Percentiles rank a stretch among this genome's conserved stretches.
Conservation (phyloP, 768 basidiomycete genomes). For the Cyclocybe aegerita region DNA sequence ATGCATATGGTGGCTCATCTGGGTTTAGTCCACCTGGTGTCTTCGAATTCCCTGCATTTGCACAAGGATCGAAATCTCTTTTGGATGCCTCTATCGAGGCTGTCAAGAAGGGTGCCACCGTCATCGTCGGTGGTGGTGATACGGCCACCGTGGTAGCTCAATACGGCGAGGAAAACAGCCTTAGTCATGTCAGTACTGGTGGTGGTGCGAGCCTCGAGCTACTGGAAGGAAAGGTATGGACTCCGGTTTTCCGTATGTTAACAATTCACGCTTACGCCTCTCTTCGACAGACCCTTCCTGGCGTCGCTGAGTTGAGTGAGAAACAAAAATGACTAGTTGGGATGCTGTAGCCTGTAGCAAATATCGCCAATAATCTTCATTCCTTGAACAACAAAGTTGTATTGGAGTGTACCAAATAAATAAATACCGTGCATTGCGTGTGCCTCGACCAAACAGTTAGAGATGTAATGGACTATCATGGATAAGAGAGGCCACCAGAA, state of each 20-base stretch:
- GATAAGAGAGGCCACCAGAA: background rate
- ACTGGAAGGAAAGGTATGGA: conserved; percentile 90
- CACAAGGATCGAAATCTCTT: conserved; percentile 78
- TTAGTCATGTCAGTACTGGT: conserved; percentile 97
- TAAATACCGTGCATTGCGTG: too few species aligned
- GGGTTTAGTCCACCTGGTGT: conserved; percentile 85
- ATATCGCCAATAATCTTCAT: too few species aligned
- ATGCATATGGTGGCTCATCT: background rate
- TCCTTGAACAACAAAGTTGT: too few species aligned
- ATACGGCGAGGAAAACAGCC: conserved; percentile 76
- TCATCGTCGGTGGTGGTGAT: conserved; percentile 95
- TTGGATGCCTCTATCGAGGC: conserved; percentile 88
- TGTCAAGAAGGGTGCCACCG: conserved; percentile 80
- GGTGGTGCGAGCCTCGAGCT: conserved; percentile 93
- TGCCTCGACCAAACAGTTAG: background rate
- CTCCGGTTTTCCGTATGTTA: background rate
- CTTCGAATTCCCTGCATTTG: conserved; percentile 94
- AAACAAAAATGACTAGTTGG: conserved; percentile 39
- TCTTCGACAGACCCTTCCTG: conserved; percentile 68
- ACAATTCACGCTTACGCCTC: conserved; percentile 12
- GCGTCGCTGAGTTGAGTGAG: conserved; percentile 88
- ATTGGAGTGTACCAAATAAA: too few species aligned
- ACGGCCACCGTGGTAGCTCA: conserved; percentile 97
- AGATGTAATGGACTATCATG: background rate
- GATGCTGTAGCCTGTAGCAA: too few species aligned